A percentile compares a stretch with the other conserved stretches of the same genome.
phyloP scores from a whole-genome alignment of 2,329 filamentous ascomycete genomes.

The Fusarium oligoseptatum region DNA sequence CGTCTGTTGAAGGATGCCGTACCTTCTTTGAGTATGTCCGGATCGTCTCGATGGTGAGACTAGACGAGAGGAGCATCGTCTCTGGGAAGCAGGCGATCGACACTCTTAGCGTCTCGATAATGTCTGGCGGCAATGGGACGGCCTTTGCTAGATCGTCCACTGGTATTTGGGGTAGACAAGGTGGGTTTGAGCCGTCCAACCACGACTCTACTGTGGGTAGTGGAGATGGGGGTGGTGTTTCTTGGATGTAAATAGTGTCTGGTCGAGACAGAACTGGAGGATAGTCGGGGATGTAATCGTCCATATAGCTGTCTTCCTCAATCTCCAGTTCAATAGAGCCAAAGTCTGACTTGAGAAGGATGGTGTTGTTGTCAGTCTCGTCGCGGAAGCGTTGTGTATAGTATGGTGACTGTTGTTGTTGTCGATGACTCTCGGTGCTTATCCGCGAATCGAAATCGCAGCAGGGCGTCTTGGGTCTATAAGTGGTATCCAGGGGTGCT shows the following conservation, averaged over 20 bases:
- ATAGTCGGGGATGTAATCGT: conserved; percentile 2
- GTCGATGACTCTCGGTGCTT: conserved; percentile 19
- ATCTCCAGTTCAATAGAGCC: conserved; percentile 36
- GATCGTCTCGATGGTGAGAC: conserved; percentile 69
- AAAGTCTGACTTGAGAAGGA: conserved; percentile 39
- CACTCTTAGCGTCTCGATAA: conserved; percentile 67
- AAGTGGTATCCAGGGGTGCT: conserved; percentile 14
- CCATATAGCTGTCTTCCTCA: conserved; percentile 36
- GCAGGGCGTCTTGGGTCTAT: conserved; percentile 24
- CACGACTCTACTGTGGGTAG: conserved; percentile 53
- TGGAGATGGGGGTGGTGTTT: conserved; percentile 53
- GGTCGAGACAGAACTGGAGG: conserved; percentile 23
- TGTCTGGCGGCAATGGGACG: conserved; percentile 65
- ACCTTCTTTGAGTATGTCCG: conserved; percentile 68
- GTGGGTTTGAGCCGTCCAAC: conserved; percentile 50
- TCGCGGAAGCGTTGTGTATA: conserved; percentile 31
- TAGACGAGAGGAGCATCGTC: conserved; percentile 69
- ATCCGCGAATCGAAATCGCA: conserved; percentile 22
- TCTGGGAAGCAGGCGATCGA: conserved; percentile 70
- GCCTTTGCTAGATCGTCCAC: conserved; percentile 54
- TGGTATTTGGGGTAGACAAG: conserved; percentile 47
- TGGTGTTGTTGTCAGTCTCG: conserved; percentile 34
- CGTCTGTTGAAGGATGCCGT: conserved; percentile 54
- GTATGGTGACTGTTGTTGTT: conserved; percentile 20
- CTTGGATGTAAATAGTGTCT: conserved; percentile 47